Evolutionary conservation across 2,329 filamentous ascomycete genomes (phyloP).

Genomic region (Zymoseptoria tritici): DNA sequence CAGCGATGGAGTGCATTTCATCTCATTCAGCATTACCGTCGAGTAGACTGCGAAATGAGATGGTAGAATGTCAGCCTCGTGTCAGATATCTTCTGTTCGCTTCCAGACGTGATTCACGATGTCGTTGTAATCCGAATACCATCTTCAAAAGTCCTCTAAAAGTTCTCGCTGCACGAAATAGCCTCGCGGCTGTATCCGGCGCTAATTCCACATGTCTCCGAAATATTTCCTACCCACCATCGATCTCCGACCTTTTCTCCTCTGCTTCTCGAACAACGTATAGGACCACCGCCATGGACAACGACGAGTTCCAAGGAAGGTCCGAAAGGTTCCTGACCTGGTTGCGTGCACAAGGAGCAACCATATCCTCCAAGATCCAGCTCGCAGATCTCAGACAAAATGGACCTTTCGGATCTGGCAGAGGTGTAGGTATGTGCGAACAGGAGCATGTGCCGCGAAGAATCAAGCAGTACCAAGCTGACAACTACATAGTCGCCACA

Average conservation of each 20-base stretch:
- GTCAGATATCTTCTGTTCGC: background rate
- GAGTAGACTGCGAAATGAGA: background rate
- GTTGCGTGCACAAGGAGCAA: slow-evolving; percentile 48
- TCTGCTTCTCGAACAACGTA: background rate
- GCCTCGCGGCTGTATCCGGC: background rate
- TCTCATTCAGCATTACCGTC: background rate
- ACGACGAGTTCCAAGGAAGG: slow-evolving; percentile 30
- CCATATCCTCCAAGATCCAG: slow-evolving; percentile 50
- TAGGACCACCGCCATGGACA: slow-evolving; percentile 14
- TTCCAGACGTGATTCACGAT: background rate
- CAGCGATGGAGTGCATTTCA: background rate
- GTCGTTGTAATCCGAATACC: background rate
- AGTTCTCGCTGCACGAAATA: background rate
- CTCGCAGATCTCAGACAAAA: slow-evolving; percentile 51
- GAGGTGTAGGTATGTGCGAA: slow-evolving; percentile 53
- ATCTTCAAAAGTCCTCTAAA: background rate
- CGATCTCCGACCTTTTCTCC: background rate
- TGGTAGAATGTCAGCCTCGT: background rate
- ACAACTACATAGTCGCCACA: slow-evolving; percentile 53
- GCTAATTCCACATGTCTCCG: background rate
- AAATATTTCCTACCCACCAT: background rate
- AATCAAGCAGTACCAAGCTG: background rate
- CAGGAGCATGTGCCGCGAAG: slow-evolving; percentile 2
- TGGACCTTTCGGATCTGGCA: slow-evolving; percentile 37
- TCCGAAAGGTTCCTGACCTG: slow-evolving; percentile 51